Percentiles rank a stretch among this genome's conserved stretches.
Evolutionary conservation across 169 alveolate genomes (phyloP).

Genomic region (Blepharisma undulans): DNA sequence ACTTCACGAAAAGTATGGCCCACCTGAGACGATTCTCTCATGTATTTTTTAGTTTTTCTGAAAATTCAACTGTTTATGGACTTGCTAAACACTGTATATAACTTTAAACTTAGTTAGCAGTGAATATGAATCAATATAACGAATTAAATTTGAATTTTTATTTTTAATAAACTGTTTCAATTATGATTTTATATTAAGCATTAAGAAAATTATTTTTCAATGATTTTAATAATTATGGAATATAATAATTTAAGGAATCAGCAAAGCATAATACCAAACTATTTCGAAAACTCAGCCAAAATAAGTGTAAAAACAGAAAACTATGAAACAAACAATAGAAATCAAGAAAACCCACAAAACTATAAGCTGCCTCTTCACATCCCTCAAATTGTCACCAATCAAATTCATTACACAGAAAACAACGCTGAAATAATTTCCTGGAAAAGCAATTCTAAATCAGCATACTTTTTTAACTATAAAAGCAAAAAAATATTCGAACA

Average conservation of each 20-base stretch:
- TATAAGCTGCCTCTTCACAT: neutral
- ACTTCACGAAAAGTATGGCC: no score
- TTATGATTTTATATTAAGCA: neutral
- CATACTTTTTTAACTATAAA: neutral
- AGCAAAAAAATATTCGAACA: neutral
- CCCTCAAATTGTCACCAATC: neutral
- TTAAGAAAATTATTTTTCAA: neutral
- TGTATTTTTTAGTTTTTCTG: no score
- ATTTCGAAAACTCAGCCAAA: neutral
- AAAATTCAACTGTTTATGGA: no score
- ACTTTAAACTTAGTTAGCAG: no score
- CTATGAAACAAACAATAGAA: neutral
- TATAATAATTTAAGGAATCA: neutral
- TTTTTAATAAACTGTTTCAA: no score
- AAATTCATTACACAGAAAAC: neutral
- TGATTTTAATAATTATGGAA: neutral
- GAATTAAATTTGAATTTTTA: no score
- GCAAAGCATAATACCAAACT: neutral
- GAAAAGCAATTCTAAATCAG: neutral
- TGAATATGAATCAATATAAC: no score
- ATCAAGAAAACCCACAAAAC: neutral
- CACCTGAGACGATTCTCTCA: no score
- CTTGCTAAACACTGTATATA: no score
- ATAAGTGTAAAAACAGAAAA: neutral
- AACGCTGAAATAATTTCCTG: neutral